These are phyloP conservation scores for Phylloporus sp. DNA, from an alignment of 768 basidiomycete species.

Conservation along the genomic window DNA sequence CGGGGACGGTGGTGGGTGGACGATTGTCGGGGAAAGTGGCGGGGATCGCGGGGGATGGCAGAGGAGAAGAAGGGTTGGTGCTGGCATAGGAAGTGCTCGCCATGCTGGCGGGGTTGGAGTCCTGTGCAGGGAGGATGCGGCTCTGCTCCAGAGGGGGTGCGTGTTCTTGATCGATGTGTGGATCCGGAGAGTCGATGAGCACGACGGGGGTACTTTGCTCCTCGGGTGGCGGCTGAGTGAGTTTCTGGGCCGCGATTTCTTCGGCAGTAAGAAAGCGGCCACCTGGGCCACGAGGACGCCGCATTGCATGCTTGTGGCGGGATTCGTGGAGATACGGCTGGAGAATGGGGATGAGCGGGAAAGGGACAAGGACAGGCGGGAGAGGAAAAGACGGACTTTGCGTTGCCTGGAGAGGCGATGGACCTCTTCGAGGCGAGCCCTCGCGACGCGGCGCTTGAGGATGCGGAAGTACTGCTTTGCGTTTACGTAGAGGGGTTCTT, in stretches of 20 bases:
- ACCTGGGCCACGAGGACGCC: constrained; percentile 93
- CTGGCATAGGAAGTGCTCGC: constrained; percentile 18
- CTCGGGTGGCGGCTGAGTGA: constrained; percentile 28
- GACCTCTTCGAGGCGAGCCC: constrained; percentile 90
- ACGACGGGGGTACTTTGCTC: constrained; percentile 19
- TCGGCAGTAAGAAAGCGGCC: constrained; percentile 97
- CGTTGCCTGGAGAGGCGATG: constrained; percentile 89
- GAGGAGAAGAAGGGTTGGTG: constrained; percentile 21
- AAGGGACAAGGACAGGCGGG: background rate
- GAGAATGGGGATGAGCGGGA: constrained; percentile 9
- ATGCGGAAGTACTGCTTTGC: constrained; percentile 99
- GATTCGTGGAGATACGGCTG: constrained; percentile 99
- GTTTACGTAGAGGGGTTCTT: constrained; percentile 98
- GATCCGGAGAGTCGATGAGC: constrained; percentile 17
- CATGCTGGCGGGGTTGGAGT: constrained; percentile 5
- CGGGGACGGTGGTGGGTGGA: constrained; percentile 10
- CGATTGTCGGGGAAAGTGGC: background rate
- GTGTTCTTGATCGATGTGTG: constrained; percentile 10
- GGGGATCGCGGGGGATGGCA: constrained; percentile 16
- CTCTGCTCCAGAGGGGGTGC: constrained; percentile 18
- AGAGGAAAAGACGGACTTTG: constrained; percentile 54
- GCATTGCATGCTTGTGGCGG: constrained; percentile 97
- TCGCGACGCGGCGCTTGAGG: constrained; percentile 87
- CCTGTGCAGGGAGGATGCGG: constrained; percentile 18
- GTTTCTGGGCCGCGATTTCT: constrained; percentile 84